Evolutionary conservation across 2,329 filamentous ascomycete genomes (phyloP).

Genomic region (Cladosporium colombiae): DNA sequence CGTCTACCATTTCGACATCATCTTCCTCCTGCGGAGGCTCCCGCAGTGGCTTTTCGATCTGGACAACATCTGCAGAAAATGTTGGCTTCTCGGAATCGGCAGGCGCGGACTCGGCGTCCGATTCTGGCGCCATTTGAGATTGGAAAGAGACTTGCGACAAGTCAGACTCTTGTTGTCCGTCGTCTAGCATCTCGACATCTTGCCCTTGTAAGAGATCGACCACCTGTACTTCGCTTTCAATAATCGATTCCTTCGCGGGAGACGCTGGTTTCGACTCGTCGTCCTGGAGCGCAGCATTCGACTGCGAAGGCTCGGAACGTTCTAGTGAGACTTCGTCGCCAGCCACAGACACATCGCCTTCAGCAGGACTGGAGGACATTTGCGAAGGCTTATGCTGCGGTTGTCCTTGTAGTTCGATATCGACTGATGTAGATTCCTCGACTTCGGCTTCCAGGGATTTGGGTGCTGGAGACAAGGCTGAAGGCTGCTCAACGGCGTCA

Average conservation of each 20-base stretch:
- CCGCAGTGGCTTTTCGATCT: not conserved
- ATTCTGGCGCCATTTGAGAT: not conserved
- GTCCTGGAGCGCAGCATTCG: not conserved
- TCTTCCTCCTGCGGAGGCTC: not conserved
- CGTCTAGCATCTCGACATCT: not conserved
- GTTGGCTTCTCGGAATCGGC: not conserved
- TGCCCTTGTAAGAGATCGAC: not conserved
- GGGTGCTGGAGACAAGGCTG: not conserved
- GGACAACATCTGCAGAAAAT: not conserved
- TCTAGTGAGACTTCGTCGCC: not conserved
- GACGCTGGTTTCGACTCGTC: not conserved
- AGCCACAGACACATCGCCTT: not conserved
- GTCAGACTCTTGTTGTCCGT: not conserved
- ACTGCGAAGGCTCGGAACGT: not conserved
- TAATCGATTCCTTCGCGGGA: not conserved
- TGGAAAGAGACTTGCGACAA: not conserved
- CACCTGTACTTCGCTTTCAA: not conserved
- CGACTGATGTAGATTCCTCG: not conserved
- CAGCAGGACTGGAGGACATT: not conserved
- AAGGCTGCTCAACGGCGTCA: not conserved
- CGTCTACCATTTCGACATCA: not conserved
- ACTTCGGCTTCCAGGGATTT: too few relatives aligned
- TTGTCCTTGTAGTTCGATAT: not conserved
- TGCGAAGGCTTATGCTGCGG: not conserved
- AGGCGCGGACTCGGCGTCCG: not conserved